Conservation (phyloP, 73 alveolate genomes). For the Paramecium sonneborni region DNA sequence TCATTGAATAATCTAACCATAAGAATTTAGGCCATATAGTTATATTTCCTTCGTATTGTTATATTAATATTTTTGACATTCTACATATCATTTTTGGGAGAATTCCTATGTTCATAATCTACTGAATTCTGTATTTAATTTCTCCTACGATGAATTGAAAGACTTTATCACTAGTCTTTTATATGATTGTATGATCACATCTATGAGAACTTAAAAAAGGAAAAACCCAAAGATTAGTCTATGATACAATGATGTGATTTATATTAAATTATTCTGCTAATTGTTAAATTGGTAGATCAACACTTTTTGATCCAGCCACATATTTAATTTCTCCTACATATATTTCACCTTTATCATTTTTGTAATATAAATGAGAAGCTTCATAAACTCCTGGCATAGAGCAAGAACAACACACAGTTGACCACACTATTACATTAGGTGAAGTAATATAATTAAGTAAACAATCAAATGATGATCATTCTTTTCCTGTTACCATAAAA, state of each 20-base stretch:
- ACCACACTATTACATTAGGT: slow-evolving; percentile 80
- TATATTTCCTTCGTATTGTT: slow-evolving; percentile 76
- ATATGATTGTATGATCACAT: neutral
- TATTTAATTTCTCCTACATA: slow-evolving; percentile 62
- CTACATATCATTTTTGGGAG: slow-evolving; percentile 58
- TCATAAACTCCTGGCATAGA: slow-evolving; percentile 78
- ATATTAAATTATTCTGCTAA: slow-evolving; percentile 77
- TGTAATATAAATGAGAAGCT: slow-evolving; percentile 75
- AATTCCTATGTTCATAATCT: slow-evolving; percentile 48
- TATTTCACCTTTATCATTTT: slow-evolving; percentile 66
- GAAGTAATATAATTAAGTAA: slow-evolving; percentile 80
- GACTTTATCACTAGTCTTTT: neutral
- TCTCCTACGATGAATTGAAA: slow-evolving; percentile 65
- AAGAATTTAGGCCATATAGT: slow-evolving; percentile 75
- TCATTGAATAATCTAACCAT: slow-evolving; percentile 62
- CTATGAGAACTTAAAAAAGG: slow-evolving; percentile 50
- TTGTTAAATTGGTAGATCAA: slow-evolving; percentile 80
- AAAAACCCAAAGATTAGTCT: slow-evolving; percentile 78
- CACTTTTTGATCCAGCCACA: slow-evolving; percentile 80
- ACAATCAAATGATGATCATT: slow-evolving; percentile 65
- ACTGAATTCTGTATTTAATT: slow-evolving; percentile 40
- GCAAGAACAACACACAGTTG: slow-evolving; percentile 77
- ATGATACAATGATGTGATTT: slow-evolving; percentile 74
- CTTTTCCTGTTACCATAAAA: slow-evolving; percentile 76
- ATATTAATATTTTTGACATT: slow-evolving; percentile 47